Conservation (phyloP, 2,329 filamentous ascomycete genomes). For the Davidsoniella virescens region DNA sequence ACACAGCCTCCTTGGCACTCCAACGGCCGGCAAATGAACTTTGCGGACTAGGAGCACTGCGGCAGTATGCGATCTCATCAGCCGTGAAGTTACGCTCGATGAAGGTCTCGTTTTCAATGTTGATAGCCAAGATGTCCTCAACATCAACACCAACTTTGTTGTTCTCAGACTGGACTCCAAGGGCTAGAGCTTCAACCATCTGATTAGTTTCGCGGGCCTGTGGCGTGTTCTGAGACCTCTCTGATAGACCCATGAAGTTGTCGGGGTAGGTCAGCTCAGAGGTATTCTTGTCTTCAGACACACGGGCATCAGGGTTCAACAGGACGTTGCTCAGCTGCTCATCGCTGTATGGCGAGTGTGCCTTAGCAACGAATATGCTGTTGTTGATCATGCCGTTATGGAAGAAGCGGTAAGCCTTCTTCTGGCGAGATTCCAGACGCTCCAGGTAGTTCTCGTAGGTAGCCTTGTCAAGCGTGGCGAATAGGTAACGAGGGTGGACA, state of each 20-base stretch:
- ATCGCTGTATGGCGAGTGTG: constrained; percentile 75
- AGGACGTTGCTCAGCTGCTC: constrained; percentile 76
- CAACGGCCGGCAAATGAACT: constrained; percentile 89
- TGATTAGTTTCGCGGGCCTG: constrained; percentile 49
- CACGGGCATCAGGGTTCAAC: constrained; percentile 84
- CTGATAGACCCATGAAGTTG: constrained; percentile 49
- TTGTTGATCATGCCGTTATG: constrained; percentile 98
- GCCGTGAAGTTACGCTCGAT: constrained; percentile 86
- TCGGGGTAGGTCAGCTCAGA: constrained; percentile 57
- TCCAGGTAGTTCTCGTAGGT: constrained; percentile 67
- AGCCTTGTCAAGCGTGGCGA: constrained; percentile 75
- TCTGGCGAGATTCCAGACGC: constrained; percentile 86
- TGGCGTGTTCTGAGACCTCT: constrained; percentile 34
- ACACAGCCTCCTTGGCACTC: constrained; percentile 97
- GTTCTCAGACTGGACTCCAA: constrained; percentile 42
- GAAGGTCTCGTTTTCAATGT: constrained; percentile 88
- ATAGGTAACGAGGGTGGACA: constrained; percentile 92
- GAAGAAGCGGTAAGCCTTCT: constrained; percentile 98
- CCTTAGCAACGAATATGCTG: constrained; percentile 91
- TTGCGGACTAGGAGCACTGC: constrained; percentile 59
- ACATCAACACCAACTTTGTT: constrained; percentile 90
- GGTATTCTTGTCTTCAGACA: constrained; percentile 73
- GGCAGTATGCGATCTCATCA: constrained; percentile 74
- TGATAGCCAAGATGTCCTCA: constrained; percentile 73
- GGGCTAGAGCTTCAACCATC: constrained; percentile 63